Percentiles rank a stretch among this genome's conserved stretches.
Conservation (phyloP, 176 grass and related monocot genomes). For the Cenchrus fungigraminus region DNA sequence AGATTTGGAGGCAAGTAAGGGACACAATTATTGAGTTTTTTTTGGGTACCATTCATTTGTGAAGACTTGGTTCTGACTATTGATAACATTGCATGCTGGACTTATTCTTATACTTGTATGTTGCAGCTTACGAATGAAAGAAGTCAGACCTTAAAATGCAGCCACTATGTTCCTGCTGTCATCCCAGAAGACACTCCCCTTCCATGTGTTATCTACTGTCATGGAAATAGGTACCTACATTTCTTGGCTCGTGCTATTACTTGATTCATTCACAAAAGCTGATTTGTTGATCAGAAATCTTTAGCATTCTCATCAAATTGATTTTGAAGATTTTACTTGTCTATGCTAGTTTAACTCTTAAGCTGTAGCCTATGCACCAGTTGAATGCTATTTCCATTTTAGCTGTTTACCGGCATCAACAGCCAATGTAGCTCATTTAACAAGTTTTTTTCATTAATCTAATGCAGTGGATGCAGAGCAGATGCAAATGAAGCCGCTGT, state of each 20-base stretch:
- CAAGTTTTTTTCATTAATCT: slow-evolving; percentile 19
- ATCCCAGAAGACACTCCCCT: slow-evolving; percentile 76
- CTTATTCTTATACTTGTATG: slow-evolving; percentile 45
- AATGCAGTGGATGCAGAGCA: slow-evolving; percentile 97
- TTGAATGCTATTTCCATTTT: slow-evolving; percentile 33
- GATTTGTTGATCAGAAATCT: background rate
- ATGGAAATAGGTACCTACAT: slow-evolving; percentile 86
- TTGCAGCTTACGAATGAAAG: slow-evolving; percentile 87
- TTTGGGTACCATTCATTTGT: slow-evolving; percentile 38
- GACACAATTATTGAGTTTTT: slow-evolving; percentile 52
- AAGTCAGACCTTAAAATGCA: slow-evolving; percentile 89
- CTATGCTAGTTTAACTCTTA: slow-evolving; percentile 19
- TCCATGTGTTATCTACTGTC: slow-evolving; percentile 98
- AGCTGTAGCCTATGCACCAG: slow-evolving; percentile 1
- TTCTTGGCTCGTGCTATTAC: slow-evolving; percentile 16
- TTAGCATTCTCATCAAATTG: slow-evolving; percentile 3
- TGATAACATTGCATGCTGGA: slow-evolving; percentile 18
- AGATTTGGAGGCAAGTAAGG: slow-evolving; percentile 99
- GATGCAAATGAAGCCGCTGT: slow-evolving; percentile 99
- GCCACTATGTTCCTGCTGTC: slow-evolving; percentile 94
- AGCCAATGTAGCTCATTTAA: slow-evolving; percentile 21
- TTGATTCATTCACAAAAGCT: slow-evolving; percentile 6
- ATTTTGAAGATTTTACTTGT: slow-evolving; percentile 29
- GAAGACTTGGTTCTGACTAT: slow-evolving; percentile 25
- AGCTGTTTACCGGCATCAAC: slow-evolving; percentile 14